These are phyloP conservation scores for Euclidium syriacum DNA, from an alignment of 345 rosid species.

Conservation along the genomic window DNA sequence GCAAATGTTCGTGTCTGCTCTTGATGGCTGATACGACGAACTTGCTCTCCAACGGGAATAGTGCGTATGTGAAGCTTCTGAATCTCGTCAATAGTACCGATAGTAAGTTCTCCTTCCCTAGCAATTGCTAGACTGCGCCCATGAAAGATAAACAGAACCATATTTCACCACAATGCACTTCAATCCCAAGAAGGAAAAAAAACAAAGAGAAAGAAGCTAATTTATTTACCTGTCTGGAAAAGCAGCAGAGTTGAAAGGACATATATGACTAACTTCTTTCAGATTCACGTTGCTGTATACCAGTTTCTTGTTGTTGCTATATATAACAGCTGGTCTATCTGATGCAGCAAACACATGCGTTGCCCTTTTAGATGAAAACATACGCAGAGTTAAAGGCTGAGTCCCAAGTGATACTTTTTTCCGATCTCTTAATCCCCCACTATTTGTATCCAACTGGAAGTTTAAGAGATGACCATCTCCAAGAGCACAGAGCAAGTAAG, in stretches of 20 bases:
- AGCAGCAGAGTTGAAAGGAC: constrained; percentile 94
- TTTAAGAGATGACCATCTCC: constrained; percentile 96
- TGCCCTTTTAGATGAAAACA: constrained; percentile 82
- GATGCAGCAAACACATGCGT: constrained; percentile 92
- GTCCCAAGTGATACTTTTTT: constrained; percentile 92
- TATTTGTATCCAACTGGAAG: constrained; percentile 65
- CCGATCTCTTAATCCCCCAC: constrained; percentile 71
- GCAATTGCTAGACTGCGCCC: constrained; percentile 87
- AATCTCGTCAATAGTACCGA: constrained; percentile 92
- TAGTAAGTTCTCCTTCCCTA: constrained; percentile 88
- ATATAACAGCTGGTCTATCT: constrained; percentile 88
- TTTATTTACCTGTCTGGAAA: constrained; percentile 78
- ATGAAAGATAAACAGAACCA: constrained; percentile 16
- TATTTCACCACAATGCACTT: constrained; percentile 9
- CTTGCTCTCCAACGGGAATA: constrained; percentile 90
- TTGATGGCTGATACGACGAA: constrained; percentile 90
- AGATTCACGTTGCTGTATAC: constrained; percentile 94
- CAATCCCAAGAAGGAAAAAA: neutral
- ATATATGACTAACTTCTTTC: constrained; percentile 95
- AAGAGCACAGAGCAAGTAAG: constrained; percentile 92
- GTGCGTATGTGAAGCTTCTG: constrained; percentile 99
- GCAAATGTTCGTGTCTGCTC: constrained; percentile 92
- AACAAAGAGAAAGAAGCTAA: neutral
- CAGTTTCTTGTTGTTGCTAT: constrained; percentile 89
- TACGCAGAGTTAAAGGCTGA: constrained; percentile 86